A percentile compares a stretch with the other conserved stretches of the same genome.
Evolutionary conservation across 2,329 filamentous ascomycete species (phyloP).

Genomic region (Aureobasidium sp.): DNA sequence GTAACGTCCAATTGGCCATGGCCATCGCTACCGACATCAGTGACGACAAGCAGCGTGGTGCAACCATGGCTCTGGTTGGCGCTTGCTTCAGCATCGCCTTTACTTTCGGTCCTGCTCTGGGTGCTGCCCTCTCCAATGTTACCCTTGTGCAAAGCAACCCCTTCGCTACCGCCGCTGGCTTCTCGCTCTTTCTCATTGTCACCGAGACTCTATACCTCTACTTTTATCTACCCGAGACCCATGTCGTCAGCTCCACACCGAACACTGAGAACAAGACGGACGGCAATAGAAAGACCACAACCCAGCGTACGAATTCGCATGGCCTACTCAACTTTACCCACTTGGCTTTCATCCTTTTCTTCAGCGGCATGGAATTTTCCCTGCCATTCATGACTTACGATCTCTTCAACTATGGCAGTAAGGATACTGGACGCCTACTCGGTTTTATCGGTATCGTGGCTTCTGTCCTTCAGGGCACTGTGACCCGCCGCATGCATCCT

Average conservation of each 20-base stretch:
- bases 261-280: constrained; percentile 4
- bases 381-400: constrained; percentile 97
- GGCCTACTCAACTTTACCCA: constrained; percentile 76
- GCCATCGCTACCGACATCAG: constrained; percentile 96
- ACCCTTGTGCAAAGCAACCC: constrained; percentile 77
- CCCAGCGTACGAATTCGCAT: constrained; percentile 71
- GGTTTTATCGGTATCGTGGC: constrained; percentile 89
- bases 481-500: constrained; percentile 78
- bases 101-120: constrained; percentile 88
- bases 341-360: constrained; percentile 88
- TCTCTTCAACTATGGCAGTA: constrained; percentile 73
- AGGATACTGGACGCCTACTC: constrained; percentile 75
- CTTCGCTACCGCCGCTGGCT: constrained; percentile 84
- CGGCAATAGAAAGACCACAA: constrained; percentile 16
- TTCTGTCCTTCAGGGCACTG: constrained; percentile 84
- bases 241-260: constrained; percentile 36
- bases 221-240: constrained; percentile 75
- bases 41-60: constrained; percentile 72
- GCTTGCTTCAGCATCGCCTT: constrained; percentile 97
- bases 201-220: constrained; percentile 86
- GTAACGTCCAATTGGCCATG: constrained; percentile 91
- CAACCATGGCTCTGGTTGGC: constrained; percentile 93
- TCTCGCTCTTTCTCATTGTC: constrained; percentile 77
- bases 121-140: constrained; percentile 75
- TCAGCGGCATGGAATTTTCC: constrained; percentile 97